Conservation (phyloP, 495 filamentous ascomycete species). For the Penicillium roqueforti region DNA sequence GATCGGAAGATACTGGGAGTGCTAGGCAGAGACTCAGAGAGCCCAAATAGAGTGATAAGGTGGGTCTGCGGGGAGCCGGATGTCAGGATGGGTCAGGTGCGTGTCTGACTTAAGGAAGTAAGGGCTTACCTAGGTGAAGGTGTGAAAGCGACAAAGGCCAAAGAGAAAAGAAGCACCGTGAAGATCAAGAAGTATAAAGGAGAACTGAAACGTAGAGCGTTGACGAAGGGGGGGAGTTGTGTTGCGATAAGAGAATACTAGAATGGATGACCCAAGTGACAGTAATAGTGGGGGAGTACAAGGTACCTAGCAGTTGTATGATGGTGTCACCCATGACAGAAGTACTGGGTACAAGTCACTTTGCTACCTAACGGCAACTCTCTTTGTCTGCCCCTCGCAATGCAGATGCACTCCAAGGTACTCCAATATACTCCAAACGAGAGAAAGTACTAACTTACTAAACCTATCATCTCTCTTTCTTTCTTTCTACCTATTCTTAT, state of each 20-base stretch:
- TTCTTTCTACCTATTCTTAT: neutral
- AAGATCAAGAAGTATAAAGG: neutral
- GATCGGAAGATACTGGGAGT: conserved; percentile 8
- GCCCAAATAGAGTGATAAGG: conserved; percentile 12
- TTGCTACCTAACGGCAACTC: neutral
- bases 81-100: conserved; percentile 4
- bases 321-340: neutral
- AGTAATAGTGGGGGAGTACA: conserved; percentile 11
- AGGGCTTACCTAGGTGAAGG: neutral
- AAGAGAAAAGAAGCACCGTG: neutral
- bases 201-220: neutral
- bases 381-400: neutral
- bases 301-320: neutral
- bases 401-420: neutral
- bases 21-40: conserved; percentile 5
- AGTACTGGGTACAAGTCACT: neutral
- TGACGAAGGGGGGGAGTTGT: neutral
- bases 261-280: conserved; percentile 6
- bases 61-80: conserved; percentile 11
- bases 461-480: neutral
- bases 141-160: neutral
- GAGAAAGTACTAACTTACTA: neutral
- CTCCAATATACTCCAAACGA: neutral
- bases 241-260: conserved; percentile 6
- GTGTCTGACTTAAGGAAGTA: conserved; percentile 1